Conservation (phyloP, 257 asterid species). For the Solanum stenotomum region DNA sequence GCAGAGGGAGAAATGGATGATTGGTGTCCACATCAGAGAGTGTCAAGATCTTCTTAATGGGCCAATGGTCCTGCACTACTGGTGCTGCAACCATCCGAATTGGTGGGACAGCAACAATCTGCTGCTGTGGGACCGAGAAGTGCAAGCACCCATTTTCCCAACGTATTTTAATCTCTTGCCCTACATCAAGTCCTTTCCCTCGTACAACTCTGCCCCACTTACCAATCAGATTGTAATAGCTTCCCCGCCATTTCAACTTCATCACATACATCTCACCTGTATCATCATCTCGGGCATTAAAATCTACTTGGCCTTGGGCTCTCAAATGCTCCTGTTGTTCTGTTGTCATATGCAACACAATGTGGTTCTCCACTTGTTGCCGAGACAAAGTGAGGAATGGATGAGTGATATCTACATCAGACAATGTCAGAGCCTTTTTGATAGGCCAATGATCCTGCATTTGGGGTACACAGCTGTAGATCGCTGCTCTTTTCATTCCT, state of each 20-base stretch:
- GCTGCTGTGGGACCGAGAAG: slow-evolving; percentile 72
- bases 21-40: slow-evolving; percentile 72
- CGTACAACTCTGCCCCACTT: slow-evolving; percentile 80
- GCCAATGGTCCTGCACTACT: slow-evolving; percentile 60
- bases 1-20: slow-evolving; percentile 77
- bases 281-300: slow-evolving; percentile 70
- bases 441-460: slow-evolving; percentile 67
- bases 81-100: slow-evolving; percentile 34
- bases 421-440: slow-evolving; percentile 57
- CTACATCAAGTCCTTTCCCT: slow-evolving; percentile 65
- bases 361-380: slow-evolving; percentile 68
- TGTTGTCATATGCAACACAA: slow-evolving; percentile 51
- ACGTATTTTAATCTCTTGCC: slow-evolving; percentile 64
- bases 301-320: slow-evolving; percentile 50
- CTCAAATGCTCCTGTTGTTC: slow-evolving; percentile 56
- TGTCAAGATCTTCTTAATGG: slow-evolving; percentile 63
- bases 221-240: slow-evolving; percentile 72
- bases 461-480: slow-evolving; percentile 34
- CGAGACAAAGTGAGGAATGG: slow-evolving; percentile 75
- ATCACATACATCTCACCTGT: slow-evolving; percentile 52
- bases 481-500: slow-evolving; percentile 58
- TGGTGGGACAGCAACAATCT: slow-evolving; percentile 43
- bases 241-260: slow-evolving; percentile 83
- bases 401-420: slow-evolving; percentile 79
- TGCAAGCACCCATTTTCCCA: slow-evolving; percentile 71